phyloP scores from a whole-genome alignment of 192 early-diverging fungal genomes.

The Umbelopsis vinacea region DNA sequence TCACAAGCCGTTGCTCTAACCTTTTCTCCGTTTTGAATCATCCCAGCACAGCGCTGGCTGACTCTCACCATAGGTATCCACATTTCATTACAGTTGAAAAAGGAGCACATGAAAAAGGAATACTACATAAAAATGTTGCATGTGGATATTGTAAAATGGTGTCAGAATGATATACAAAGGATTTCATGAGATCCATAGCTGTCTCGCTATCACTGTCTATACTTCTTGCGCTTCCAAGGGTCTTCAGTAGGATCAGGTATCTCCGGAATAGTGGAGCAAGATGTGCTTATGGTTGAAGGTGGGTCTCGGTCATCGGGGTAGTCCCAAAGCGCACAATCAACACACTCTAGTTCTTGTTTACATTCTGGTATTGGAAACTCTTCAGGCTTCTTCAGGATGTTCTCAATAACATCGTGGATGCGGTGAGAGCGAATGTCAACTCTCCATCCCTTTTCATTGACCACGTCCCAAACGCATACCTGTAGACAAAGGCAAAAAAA shows the following conservation, averaged over 20 bases:
- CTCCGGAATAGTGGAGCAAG: slow-evolving; percentile 8
- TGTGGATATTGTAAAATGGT: not conserved
- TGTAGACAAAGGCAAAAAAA: not conserved
- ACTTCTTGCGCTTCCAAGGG: not conserved
- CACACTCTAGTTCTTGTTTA: slow-evolving; percentile 56
- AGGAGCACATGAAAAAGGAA: too few relatives aligned
- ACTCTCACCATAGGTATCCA: too few relatives aligned
- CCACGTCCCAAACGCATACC: slow-evolving; percentile 69
- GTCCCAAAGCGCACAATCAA: slow-evolving; percentile 80
- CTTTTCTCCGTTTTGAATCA: too few relatives aligned
- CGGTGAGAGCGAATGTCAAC: slow-evolving; percentile 78
- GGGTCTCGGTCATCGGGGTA: slow-evolving; percentile 44
- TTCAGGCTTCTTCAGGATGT: slow-evolving; percentile 48
- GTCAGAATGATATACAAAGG: not conserved
- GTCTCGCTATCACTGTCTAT: not conserved
- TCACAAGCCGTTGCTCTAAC: too few relatives aligned
- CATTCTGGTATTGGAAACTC: slow-evolving; percentile 38
- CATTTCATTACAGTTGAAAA: too few relatives aligned
- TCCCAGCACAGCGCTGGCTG: too few relatives aligned
- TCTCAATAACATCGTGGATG: slow-evolving; percentile 78
- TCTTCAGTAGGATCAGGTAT: slow-evolving; percentile 21
- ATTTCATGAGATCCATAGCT: not conserved
- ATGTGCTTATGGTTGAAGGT: not conserved
- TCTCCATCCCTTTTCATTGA: slow-evolving; percentile 64
- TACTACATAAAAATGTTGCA: not conserved